Base-by-base conservation (phyloP, 129 eudicot genomes). In the Artemisia annua region DNA sequence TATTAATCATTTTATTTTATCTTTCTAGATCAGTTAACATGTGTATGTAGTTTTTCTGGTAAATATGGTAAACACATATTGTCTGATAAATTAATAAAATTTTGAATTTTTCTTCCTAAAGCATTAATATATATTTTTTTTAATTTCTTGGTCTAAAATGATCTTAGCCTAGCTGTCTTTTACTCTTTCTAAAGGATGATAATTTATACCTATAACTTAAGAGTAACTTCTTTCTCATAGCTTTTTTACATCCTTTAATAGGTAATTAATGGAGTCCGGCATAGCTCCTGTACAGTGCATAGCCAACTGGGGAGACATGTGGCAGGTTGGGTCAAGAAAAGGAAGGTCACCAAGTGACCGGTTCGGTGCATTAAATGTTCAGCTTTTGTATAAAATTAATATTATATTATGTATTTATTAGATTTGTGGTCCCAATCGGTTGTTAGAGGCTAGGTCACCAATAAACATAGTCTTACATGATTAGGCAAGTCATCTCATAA, bases 261-360 rank as follows among this genome's bases (percentile, higher is more conserved):
- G 98, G 97, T 90, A 24, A 85, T 90, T 71, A 94, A 94, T 66
- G 83, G 26, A 24, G 26, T 24, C 26, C 26, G 26, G 2, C 32
- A 28, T n/a, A n/a, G n/a, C n/a, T n/a, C n/a, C n/a, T n/a, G n/a
- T n/a, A n/a, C n/a, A n/a, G n/a, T n/a, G n/a, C n/a, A n/a, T n/a
- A n/a, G n/a, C n/a, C n/a, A n/a, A n/a, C n/a, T n/a, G n/a, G n/a
- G n/a, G n/a, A n/a, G n/a, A n/a, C n/a, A n/a, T n/a, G n/a, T n/a
- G n/a, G n/a, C n/a, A n/a, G n/a, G n/a, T n/a, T n/a, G n/a, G n/a
- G n/a, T n/a, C n/a, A n/a, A n/a, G n/a, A n/a, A n/a, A n/a, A n/a
- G n/a, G n/a, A n/a, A n/a, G n/a, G n/a, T n/a, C n/a, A n/a, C n/a
- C n/a, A n/a, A n/a, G n/a, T n/a, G n/a, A n/a, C n/a, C n/a, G n/a